Evolutionary conservation across 192 early-diverging fungal genomes (phyloP).

Genomic region (Entophlyctis luteolus): DNA sequence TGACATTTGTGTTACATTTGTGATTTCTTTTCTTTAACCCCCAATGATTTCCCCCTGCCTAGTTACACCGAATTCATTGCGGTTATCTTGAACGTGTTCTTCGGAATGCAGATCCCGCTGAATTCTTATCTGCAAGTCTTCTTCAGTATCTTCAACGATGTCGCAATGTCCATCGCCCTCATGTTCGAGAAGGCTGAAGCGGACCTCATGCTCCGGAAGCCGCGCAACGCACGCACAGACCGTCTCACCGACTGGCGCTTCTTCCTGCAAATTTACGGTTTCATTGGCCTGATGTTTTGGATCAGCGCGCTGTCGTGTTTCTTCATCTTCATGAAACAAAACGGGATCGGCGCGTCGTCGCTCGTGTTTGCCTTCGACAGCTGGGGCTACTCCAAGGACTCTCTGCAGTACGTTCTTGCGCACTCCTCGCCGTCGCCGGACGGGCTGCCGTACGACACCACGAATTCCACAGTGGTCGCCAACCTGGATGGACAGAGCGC

Average conservation of each 20-base stretch:
- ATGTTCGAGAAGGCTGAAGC: conserved; percentile 74
- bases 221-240: conserved; percentile 67
- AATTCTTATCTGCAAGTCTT: conserved; percentile 62
- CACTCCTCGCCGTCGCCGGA: neutral
- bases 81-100: conserved; percentile 70
- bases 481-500: neutral
- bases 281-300: conserved; percentile 70
- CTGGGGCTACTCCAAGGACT: conserved; percentile 1
- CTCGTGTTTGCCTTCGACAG: conserved; percentile 5
- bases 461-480: neutral
- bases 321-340: conserved; percentile 39
- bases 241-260: conserved; percentile 61
- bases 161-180: conserved; percentile 60
- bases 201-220: conserved; percentile 63
- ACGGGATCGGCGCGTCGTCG: neutral
- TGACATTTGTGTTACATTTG: neutral
- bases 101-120: conserved; percentile 76
- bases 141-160: conserved; percentile 50
- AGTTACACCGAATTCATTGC: conserved; percentile 68
- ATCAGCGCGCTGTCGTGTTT: conserved; percentile 42
- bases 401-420: neutral
- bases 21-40: neutral
- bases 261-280: conserved; percentile 70
- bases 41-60: neutral
- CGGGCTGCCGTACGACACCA: neutral